phyloP scores from a whole-genome alignment of 2,329 filamentous ascomycete species.

The Venturia oleaginea region DNA sequence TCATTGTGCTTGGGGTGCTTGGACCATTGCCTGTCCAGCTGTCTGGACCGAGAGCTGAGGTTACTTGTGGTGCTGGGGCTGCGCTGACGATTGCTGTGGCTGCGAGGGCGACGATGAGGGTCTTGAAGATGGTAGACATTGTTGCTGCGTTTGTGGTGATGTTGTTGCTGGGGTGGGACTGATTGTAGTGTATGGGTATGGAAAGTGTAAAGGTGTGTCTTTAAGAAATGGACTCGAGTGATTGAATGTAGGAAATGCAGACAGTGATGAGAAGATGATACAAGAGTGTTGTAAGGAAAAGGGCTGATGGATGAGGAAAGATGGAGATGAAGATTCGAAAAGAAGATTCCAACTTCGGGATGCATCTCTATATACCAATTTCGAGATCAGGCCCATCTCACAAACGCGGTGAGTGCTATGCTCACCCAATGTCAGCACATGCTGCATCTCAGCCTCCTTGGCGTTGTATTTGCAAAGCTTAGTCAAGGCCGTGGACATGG shows the following conservation, averaged over 20 bases:
- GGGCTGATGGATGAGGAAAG: background rate
- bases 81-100: conserved; percentile 9
- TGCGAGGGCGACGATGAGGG: conserved; percentile 8
- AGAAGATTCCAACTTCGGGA: background rate
- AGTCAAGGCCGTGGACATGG: background rate
- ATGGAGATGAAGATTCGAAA: background rate
- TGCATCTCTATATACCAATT: background rate
- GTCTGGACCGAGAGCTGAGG: conserved; percentile 4
- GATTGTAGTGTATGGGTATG: background rate
- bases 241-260: background rate
- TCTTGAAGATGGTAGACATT: conserved; percentile 12
- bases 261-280: background rate
- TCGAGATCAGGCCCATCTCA: background rate
- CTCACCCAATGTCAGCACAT: conserved; percentile 1
- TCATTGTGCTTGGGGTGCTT: conserved; percentile 11
- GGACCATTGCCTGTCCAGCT: background rate
- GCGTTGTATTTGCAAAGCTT: background rate
- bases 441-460: conserved; percentile 1
- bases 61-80: conserved; percentile 5
- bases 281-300: conserved; percentile 1
- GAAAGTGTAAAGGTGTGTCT: background rate
- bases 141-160: background rate
- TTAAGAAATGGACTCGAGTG: background rate
- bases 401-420: background rate
- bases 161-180: background rate